These are phyloP conservation scores for Picochlorum sp. DNA, from an alignment of 139 green algal species.

Conservation along the genomic window DNA sequence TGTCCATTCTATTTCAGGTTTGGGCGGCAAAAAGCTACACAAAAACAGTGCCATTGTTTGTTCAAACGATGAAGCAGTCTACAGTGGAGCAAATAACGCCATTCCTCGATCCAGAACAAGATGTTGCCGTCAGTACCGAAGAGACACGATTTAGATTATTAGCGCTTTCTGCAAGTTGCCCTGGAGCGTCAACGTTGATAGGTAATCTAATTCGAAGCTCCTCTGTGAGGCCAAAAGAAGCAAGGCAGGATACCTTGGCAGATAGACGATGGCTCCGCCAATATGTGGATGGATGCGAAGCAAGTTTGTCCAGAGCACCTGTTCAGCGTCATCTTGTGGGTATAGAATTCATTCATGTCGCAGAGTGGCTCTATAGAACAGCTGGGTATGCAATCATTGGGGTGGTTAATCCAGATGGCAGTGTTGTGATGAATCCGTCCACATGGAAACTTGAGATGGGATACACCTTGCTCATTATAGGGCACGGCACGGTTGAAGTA, in stretches of 20 bases:
- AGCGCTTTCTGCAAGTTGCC: conserved; percentile 56
- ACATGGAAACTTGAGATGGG: conserved; percentile 4
- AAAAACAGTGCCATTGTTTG: conserved; percentile 66
- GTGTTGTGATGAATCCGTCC: conserved; percentile 19
- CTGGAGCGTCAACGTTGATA: conserved; percentile 66
- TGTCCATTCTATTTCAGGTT: conserved; percentile 69
- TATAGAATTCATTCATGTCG: conserved; percentile 21
- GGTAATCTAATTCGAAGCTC: conserved; percentile 54
- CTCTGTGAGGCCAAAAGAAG: conserved; percentile 20
- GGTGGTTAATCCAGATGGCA: conserved; percentile 21
- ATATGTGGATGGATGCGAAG: conserved; percentile 66
- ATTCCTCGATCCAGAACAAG: conserved; percentile 64
- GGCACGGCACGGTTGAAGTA: conserved; percentile 1
- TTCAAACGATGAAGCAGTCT: conserved; percentile 55
- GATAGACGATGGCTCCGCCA: conserved; percentile 59
- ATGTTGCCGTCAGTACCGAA: conserved; percentile 60
- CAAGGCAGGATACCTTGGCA: conserved; percentile 28
- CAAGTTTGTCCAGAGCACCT: conserved; percentile 28
- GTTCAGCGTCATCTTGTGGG: conserved; percentile 19
- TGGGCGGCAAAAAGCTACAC: conserved; percentile 77
- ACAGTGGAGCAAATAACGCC: conserved; percentile 46
- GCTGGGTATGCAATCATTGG: conserved; percentile 38
- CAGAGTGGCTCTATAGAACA: conserved; percentile 37
- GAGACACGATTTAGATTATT: conserved; percentile 53
- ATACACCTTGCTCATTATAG: conserved; percentile 19